phyloP scores from a whole-genome alignment of 2,329 filamentous ascomycete genomes.

The Colletotrichum gigasporum region DNA sequence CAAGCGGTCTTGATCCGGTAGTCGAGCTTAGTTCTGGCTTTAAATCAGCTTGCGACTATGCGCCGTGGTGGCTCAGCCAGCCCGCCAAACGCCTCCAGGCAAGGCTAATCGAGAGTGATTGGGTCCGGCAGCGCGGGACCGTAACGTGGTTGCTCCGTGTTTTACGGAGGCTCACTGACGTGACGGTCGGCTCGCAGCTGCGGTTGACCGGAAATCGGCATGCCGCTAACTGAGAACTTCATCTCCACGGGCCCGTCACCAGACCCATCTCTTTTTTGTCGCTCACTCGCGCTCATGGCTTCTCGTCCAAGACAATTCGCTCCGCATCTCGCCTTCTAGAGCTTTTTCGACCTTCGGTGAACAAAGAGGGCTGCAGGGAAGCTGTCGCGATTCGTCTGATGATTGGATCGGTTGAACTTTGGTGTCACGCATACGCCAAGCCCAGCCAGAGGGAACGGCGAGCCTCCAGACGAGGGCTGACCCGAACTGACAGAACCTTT shows the following conservation, averaged over 20 bases:
- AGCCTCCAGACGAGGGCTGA: neutral
- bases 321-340: conserved; percentile 10
- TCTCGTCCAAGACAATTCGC: neutral
- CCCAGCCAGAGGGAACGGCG: neutral
- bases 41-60: neutral
- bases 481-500: conserved; percentile 10
- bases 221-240: conserved; percentile 13
- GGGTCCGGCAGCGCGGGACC: conserved; percentile 1
- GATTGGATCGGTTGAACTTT: conserved; percentile 20
- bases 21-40: too few species aligned
- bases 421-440: conserved; percentile 19
- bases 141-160: conserved; percentile 22
- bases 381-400: neutral
- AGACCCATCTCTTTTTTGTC: conserved; percentile 1
- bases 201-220: conserved; percentile 23
- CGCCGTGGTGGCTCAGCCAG: neutral
- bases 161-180: conserved; percentile 21
- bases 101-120: neutral
- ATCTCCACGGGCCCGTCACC: neutral
- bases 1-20: too few species aligned
- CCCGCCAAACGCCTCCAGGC: neutral
- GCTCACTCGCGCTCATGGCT: neutral
- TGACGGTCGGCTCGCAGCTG: conserved; percentile 7
- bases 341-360: neutral
- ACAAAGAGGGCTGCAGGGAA: neutral